A percentile compares a stretch with the other conserved stretches of the same genome.
Evolutionary conservation across 2,329 filamentous ascomycete species (phyloP).

Genomic region (Ilyonectria sp.): DNA sequence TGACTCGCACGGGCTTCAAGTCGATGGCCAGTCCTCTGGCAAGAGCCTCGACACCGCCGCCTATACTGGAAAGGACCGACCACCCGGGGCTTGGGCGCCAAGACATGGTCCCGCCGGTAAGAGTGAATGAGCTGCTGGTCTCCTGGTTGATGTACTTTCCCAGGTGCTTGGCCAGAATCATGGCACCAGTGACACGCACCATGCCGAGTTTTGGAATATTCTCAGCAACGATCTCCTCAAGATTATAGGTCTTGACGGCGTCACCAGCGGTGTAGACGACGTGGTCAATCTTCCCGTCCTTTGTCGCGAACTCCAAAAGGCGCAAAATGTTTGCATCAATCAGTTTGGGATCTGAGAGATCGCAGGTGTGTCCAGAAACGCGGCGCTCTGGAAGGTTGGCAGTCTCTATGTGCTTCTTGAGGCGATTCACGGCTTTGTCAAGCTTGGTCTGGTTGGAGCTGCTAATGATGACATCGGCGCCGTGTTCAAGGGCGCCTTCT

Average conservation of each 20-base stretch:
- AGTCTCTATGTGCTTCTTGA: conserved; percentile 52
- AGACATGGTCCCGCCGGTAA: conserved; percentile 69
- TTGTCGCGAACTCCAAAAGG: conserved; percentile 61
- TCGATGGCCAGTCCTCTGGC: conserved; percentile 72
- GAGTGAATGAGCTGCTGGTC: conserved; percentile 63
- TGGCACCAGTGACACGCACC: conserved; percentile 65
- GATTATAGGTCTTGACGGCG: conserved; percentile 51
- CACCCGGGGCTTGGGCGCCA: conserved; percentile 68
- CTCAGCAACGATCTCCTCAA: conserved; percentile 59
- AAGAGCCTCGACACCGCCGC: conserved; percentile 67
- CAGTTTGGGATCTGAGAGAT: conserved; percentile 35
- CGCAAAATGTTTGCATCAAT: conserved; percentile 62
- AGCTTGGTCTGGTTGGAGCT: conserved; percentile 69
- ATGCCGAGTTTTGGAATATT: conserved; percentile 59
- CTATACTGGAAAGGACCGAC: conserved; percentile 63
- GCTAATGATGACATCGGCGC: conserved; percentile 71
- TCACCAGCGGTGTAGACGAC: conserved; percentile 72
- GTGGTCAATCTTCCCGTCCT: conserved; percentile 69
- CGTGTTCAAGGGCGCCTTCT: conserved; percentile 69
- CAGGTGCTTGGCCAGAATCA: conserved; percentile 68
- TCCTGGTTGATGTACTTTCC: conserved; percentile 59
- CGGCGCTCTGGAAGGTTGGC: conserved; percentile 54
- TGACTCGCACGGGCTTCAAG: conserved; percentile 74
- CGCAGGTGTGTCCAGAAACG: conserved; percentile 43
- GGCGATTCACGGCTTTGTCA: conserved; percentile 58